phyloP scores from a whole-genome alignment of 495 filamentous ascomycete genomes.

The Astrocystis sublimbata region DNA sequence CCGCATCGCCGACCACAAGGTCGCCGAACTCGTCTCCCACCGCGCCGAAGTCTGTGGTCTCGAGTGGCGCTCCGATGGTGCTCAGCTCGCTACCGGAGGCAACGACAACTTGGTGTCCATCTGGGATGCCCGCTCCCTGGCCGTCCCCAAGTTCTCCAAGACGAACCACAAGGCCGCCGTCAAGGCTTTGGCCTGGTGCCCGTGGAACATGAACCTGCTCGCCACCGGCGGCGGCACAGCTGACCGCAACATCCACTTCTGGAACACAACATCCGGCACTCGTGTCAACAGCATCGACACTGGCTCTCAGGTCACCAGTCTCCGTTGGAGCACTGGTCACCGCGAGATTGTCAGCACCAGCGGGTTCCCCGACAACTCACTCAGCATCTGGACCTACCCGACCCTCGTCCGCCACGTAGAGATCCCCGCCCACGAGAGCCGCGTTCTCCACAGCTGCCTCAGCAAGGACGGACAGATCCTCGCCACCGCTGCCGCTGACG shows the following conservation, averaged over 20 bases:
- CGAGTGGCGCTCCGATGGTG: constrained; percentile 94
- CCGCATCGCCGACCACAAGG: constrained; percentile 95
- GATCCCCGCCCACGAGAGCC: constrained; percentile 97
- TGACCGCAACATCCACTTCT: constrained; percentile 98
- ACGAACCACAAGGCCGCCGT: constrained; percentile 98
- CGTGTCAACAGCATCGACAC: constrained; percentile 99
- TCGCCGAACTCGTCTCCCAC: constrained; percentile 93
- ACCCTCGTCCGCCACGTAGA: constrained; percentile 94
- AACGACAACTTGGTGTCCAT: constrained; percentile 99
- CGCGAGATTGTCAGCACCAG: constrained; percentile 96
- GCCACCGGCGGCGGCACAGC: constrained; percentile 96
- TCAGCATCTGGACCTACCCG: constrained; percentile 98
- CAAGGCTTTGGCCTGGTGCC: constrained; percentile 98
- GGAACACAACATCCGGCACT: constrained; percentile 97
- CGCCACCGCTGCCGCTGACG: constrained; percentile 92
- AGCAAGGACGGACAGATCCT: constrained; percentile 97
- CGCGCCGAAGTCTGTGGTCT: constrained; percentile 97
- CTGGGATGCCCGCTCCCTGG: constrained; percentile 93
- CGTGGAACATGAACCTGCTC: constrained; percentile 95
- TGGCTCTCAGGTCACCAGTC: constrained; percentile 91
- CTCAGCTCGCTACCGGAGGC: constrained; percentile 93
- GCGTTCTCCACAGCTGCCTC: constrained; percentile 90
- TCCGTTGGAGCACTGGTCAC: constrained; percentile 95
- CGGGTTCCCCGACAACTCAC: constrained; percentile 96
- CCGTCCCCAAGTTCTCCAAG: constrained; percentile 96